Evolutionary conservation across 768 basidiomycete species (phyloP), one percentile per base, ranked within the genome.

Genomic region (Boletus reticuloceps): DNA sequence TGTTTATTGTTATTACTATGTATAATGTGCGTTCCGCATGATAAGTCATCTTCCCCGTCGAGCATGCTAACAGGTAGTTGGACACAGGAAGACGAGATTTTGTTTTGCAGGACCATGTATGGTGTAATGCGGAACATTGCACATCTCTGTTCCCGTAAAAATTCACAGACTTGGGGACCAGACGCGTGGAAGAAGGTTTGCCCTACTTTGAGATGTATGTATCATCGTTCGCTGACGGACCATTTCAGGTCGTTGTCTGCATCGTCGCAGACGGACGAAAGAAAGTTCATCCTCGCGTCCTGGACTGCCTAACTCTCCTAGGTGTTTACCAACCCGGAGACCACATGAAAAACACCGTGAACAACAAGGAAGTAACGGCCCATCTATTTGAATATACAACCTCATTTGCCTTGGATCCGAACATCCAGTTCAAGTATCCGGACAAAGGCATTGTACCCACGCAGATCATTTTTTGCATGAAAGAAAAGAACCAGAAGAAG

Each of bases 1-100:
- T 98, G 51, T 90, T 96, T 74, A 89, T 98, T 67, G 91, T 93
- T 54, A 89, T 98, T 64, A 98, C 94, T 22, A 94, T 97, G 93
- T 97, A 88, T 69, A 97, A 97, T 69, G 95, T 96, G 70, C 67
- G 87, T 69, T 20, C 25, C 25, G 22, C 47, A 32, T n/a, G n/a
- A 55, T n/a, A 34, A 36, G 3, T 43, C 5, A 14, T 27, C 7
- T 7, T 31, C 53, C 50, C 32, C 46, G 44, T 44, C 37, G 29
- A 49, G 53, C 27, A 14, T 60, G 55, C 64, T 66, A 36, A 67
- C 45, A 16, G 20, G 5, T 16, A 17, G 17, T 20, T 25, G 12
- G 42, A 40, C 47, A 37, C 61, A 92, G 90, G 90, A 92, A 74
- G 86, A 92, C 64, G 95, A 98, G 63, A 76, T 93, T 10, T 75